Evolutionary conservation across 495 filamentous ascomycete species (phyloP).

Genomic region (Articulospora tetracladia): DNA sequence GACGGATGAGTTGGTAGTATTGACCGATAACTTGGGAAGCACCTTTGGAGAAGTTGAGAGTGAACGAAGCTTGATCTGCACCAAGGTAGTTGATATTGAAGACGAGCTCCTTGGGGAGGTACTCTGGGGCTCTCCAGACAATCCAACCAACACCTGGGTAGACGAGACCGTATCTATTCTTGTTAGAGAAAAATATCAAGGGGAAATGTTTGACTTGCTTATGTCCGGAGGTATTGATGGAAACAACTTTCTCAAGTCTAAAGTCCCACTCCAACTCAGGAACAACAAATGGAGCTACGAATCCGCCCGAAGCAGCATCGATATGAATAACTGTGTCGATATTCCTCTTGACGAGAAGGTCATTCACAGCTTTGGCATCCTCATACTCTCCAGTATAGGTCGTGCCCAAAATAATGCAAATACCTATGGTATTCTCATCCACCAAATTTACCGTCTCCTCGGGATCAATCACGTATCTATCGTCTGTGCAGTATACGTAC

Average conservation of each 20-base stretch:
- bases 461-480: conserved; percentile 85
- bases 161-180: conserved; percentile 46
- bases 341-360: conserved; percentile 64
- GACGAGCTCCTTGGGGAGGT: conserved; percentile 81
- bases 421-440: conserved; percentile 94
- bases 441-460: conserved; percentile 75
- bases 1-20: conserved; percentile 91
- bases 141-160: conserved; percentile 95
- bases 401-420: conserved; percentile 83
- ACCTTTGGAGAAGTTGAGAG: conserved; percentile 94
- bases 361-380: conserved; percentile 85
- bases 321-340: conserved; percentile 86
- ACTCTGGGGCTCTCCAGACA: conserved; percentile 80
- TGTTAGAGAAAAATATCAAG: background rate
- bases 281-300: conserved; percentile 84
- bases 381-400: conserved; percentile 97
- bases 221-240: conserved; percentile 90
- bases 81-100: conserved; percentile 98
- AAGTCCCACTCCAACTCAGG: conserved; percentile 86
- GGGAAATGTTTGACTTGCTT: conserved; percentile 53
- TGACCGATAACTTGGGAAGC: conserved; percentile 91
- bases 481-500: conserved; percentile 77
- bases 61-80: conserved; percentile 92
- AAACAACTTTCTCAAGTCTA: conserved; percentile 76
- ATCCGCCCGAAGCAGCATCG: conserved; percentile 85